Evolutionary conservation across 2,329 filamentous ascomycete genomes (phyloP), one percentile per base, ranked within the genome.

Genomic region (Leptographium wingfieldii): DNA sequence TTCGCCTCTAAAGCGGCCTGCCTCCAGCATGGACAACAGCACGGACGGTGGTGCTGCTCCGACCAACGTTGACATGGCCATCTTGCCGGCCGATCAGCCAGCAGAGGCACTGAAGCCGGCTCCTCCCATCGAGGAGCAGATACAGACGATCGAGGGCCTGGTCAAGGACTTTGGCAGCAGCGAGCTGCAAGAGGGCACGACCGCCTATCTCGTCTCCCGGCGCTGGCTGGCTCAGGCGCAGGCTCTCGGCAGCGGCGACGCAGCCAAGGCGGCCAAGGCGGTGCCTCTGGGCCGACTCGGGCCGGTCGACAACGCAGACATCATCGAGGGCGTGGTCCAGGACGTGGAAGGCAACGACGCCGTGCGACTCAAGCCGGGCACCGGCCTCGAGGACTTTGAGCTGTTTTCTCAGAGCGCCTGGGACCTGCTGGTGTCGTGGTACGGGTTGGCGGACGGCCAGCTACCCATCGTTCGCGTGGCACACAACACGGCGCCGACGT

Each of bases 291-390:
- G 83, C 5, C 66, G 74, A 9, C 80, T 94, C 60, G 91, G 91
- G 1, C 88, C 89, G 0, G 81, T 97, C 38, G 90, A 96, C 75
- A 96, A 96, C 69, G 84, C 87, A 0, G 87, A 92, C 68, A 85
- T 96, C 62, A 83, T 92, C 57, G 76, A 85, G 61, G 79, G 85
- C 63, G 77, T 79, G 43, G 74, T 85, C 60, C 72, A 71, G 56
- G 79, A 83, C 61, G 73, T 76, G 11, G 70, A 70, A 22, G 75
- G 74, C 53, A 72, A 74, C 16, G 75, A 79, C 19, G 95, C 91
- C 67, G 81, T 92, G 38, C 85, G 88, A 3, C 77, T 97, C 53
- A 87, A 85, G 65, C 82, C 82, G 1, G 89, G 86, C 19, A 73
- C 85, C 54, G 78, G 85, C 54, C 74, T 78, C n/a, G 83, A 88